Evolutionary conservation across 306 rosid species (phyloP), one percentile per base, ranked within the genome.

Genomic region (Casuarina glauca): DNA sequence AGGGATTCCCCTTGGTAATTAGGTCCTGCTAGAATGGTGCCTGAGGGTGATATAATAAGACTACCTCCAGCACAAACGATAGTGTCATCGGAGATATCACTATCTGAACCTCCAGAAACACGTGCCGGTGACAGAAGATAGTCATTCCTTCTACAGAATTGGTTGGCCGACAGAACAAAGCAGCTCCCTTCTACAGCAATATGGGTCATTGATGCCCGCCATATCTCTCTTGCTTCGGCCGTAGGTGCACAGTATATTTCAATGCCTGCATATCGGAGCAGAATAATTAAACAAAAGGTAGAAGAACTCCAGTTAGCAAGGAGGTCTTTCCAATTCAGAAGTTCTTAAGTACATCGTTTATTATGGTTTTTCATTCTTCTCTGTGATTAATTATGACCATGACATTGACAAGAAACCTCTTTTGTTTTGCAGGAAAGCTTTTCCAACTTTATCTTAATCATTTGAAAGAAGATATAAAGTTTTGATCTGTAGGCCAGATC

Each of bases 231-330:
- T 10, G 91, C 57, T 84, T 94, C 98, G 78, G 97, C 98, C 0
- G 93, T 94, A 13, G 98, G 98, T 26, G 97, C 97, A 81, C 97
- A 94, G 70, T 94, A 94, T 89, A 94, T 92, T 85, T 94, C 97
- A 74, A 94, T 86, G 39, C 97, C 98, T 94, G 74, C 20, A 77
- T 69, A 41, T 77, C 75, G 45, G 9, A 16, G 52, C 67, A 67
- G 48, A 63, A 66, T 26, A 32, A 68, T 75, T 77, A 79, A 76
- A 39, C 49, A 11, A 54, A 39, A 50, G 6, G 16, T 2, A 39
- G 13, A 32, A 16, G 50, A 66, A 8, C 50, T 42, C 17, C 1
- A 43, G 49, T 15, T 15, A 36, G 46, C n/a, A 42, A 66, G 35
- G 71, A 36, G 9, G 49, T 32, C n/a, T 43, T 66, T 17, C 39